Conservation (phyloP, 352 stramenopile genomes). For the Peronospora belbahrii region DNA sequence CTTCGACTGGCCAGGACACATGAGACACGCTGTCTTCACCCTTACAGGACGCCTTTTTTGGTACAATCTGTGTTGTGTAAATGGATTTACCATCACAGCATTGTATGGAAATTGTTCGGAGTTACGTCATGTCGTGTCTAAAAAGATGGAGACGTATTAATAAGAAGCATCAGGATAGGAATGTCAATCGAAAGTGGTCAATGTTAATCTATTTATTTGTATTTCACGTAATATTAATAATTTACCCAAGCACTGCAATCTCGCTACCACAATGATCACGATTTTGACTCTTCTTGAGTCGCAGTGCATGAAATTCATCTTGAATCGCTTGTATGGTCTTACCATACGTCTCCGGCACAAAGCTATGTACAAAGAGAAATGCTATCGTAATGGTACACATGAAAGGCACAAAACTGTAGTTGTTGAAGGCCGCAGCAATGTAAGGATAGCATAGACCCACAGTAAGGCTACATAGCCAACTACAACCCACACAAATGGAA, state of each 20-base stretch:
- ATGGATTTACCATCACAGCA: not conserved
- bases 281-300: constrained; percentile 3
- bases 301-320: constrained; percentile 24
- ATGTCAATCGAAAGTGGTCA: not conserved
- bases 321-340: constrained; percentile 63
- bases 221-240: not conserved
- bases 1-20: constrained; percentile 21
- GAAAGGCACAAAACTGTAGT: constrained; percentile 48
- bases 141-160: not conserved
- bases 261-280: constrained; percentile 13
- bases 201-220: too few relatives aligned
- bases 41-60: too few relatives aligned
- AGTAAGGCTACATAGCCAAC: constrained; percentile 42
- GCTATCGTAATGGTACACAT: constrained; percentile 29
- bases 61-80: too few relatives aligned
- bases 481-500: constrained; percentile 43
- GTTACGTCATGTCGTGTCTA: not conserved
- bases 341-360: constrained; percentile 37
- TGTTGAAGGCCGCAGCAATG: constrained; percentile 25
- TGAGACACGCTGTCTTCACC: constrained; percentile 9
- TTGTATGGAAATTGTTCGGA: not conserved
- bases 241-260: constrained; percentile 20
- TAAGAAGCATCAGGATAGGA: not conserved
- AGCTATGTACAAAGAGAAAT: constrained; percentile 37
- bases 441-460: constrained; percentile 51